These are phyloP conservation scores for Teratosphaeria viscida DNA, from an alignment of 2,329 filamentous ascomycete genomes.

Conservation along the genomic window DNA sequence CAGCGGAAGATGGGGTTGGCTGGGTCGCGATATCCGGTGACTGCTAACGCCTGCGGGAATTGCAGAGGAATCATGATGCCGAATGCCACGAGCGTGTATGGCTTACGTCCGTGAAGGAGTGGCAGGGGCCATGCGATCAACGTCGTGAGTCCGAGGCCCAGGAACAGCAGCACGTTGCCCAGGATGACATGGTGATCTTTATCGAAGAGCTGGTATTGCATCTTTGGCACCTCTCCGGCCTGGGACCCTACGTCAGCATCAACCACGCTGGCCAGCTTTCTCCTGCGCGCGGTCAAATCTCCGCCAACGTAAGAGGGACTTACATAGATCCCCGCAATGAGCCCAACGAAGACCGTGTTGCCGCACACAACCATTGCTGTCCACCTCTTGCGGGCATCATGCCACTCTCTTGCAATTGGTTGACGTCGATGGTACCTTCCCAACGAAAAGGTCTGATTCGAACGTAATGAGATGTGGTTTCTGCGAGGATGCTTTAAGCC, in stretches of 20 bases:
- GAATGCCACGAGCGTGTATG: conserved; percentile 61
- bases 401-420: conserved; percentile 65
- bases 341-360: conserved; percentile 60
- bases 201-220: conserved; percentile 67
- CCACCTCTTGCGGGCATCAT: conserved; percentile 54
- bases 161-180: conserved; percentile 63
- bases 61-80: conserved; percentile 61
- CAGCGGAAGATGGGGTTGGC: conserved; percentile 47
- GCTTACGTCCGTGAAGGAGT: conserved; percentile 64
- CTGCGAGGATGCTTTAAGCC: conserved; percentile 24
- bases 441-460: conserved; percentile 31
- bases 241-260: conserved; percentile 8
- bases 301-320: conserved; percentile 9
- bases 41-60: conserved; percentile 62
- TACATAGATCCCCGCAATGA: conserved; percentile 61
- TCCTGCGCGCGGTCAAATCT: no score
- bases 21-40: conserved; percentile 48
- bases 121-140: conserved; percentile 65
- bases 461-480: conserved; percentile 24
- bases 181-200: conserved; percentile 56
- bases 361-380: conserved; percentile 59
- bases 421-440: conserved; percentile 44
- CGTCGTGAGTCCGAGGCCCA: conserved; percentile 59
- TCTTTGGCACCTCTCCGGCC: conserved; percentile 66
- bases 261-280: background rate